Base-by-base conservation (phyloP, 805 yeast genomes). In the Saccharomycopsis selenospora region DNA sequence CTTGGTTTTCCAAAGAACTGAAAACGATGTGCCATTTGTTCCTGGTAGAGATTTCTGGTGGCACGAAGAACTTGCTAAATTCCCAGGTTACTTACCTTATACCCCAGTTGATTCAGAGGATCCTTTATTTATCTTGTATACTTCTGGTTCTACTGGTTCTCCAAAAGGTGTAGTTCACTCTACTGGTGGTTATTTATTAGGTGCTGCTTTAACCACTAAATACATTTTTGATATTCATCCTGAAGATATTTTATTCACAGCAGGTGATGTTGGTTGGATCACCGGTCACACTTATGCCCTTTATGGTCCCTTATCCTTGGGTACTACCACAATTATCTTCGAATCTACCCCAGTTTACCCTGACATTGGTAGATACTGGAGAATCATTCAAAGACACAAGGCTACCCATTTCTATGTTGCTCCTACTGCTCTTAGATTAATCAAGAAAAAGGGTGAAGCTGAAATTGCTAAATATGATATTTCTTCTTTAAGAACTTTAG, bases 211-310 rank as follows among this genome's bases (percentile, higher is more conserved):
- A 61, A 78, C 91, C 43, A 80, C 88, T 59, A 80, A 80, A 60
- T 85, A 85, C 60, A 76, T 79, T 41, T 85, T 85, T 65, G 95
- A 85, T 65, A 72, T 83, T 36, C 89, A 85, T 59, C 73, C 76
- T 38, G 80, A 82, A 50, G 95, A 85, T 62, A 70, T 79, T 11
- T 71, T 85, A 49, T 85, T 85, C 73, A 85, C 93, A 14, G 93
- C 95, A 26, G 95, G 93, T 62, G 95, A 85, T 67, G 83, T 85
- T 47, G 95, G 95, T 60, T 85, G 95, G 95, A 83, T 85, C 60
- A 85, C 95, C 4, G 95, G 95, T 50, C 95, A 85, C 67, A 75
- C 93, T 8, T 85, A 85, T 59, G 89, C 80, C 17, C 77, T 85
- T 43, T 85, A 85, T 63, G 95, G 95, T 49, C 95, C 95, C 33